Conservation (phyloP, 495 filamentous ascomycete genomes). For the Penicillium desertorum region DNA sequence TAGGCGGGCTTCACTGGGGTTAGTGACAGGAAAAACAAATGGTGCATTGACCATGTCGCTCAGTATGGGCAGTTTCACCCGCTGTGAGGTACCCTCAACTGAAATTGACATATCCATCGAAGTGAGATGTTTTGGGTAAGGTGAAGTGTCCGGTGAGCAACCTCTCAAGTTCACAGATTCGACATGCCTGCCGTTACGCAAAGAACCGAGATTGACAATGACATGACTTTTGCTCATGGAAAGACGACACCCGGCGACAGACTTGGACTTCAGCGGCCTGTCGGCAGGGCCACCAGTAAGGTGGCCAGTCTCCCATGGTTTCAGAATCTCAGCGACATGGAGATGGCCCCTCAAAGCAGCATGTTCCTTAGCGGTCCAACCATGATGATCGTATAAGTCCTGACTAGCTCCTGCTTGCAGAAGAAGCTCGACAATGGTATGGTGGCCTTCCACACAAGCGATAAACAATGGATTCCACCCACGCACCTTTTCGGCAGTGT, state of each 20-base stretch:
- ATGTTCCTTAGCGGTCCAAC: conserved; percentile 30
- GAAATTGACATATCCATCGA: conserved; percentile 14
- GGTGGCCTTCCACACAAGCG: conserved; percentile 70
- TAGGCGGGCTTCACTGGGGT: conserved; percentile 15
- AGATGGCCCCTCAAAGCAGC: conserved; percentile 25
- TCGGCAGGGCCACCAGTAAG: conserved; percentile 6
- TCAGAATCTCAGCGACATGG: conserved; percentile 11
- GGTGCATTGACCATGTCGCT: conserved; percentile 31
- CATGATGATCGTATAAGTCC: conserved; percentile 11
- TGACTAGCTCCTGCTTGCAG: conserved; percentile 61
- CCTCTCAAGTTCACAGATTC: conserved; percentile 10
- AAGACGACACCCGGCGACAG: background rate
- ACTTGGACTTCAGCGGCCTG: background rate
- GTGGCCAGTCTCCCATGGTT: conserved; percentile 7
- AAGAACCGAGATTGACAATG: conserved; percentile 18
- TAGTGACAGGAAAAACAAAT: conserved; percentile 20
- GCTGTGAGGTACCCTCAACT: conserved; percentile 6
- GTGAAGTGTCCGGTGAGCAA: background rate
- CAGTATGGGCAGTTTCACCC: conserved; percentile 27
- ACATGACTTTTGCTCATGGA: background rate
- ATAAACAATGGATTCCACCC: conserved; percentile 78
- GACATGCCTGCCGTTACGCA: conserved; percentile 11
- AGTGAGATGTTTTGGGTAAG: background rate
- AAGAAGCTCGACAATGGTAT: conserved; percentile 51
- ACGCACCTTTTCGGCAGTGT: conserved; percentile 61